phyloP scores from a whole-genome alignment of 2,329 filamentous ascomycete genomes.

The Trichophyton rubrum region DNA sequence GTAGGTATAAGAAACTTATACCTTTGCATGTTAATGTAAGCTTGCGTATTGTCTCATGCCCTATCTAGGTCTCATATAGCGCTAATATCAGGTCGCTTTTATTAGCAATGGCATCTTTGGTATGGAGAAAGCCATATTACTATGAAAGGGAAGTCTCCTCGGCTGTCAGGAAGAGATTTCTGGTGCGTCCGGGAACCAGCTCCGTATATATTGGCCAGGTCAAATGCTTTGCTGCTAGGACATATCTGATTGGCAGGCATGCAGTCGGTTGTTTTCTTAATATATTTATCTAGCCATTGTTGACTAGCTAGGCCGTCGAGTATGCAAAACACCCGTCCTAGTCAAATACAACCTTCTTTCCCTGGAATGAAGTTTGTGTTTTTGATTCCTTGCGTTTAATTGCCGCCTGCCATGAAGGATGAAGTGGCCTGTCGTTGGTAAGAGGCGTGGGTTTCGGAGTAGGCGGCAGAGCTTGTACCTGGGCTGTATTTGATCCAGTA shows the following conservation, averaged over 20 bases:
- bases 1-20: not conserved
- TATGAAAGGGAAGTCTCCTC: not conserved
- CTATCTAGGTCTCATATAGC: not conserved
- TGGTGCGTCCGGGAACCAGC: not conserved
- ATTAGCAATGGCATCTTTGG: not conserved
- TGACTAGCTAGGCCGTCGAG: not conserved
- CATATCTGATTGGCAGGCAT: no score
- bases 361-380: conserved; percentile 39
- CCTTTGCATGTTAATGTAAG: not conserved
- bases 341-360: conserved; percentile 53
- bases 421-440: conserved; percentile 36
- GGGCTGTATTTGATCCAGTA: not conserved
- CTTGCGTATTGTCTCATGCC: not conserved
- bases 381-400: conserved; percentile 45
- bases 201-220: no score
- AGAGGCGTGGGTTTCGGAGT: not conserved
- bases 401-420: conserved; percentile 54
- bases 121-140: not conserved
- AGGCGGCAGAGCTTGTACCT: not conserved
- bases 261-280: no score
- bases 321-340: conserved; percentile 19
- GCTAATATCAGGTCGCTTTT: not conserved
- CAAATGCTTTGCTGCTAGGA: no score
- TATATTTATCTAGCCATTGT: no score
- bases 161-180: not conserved